phyloP scores from a whole-genome alignment of 371 early-diverging fungal genomes.

The Gilbertella persicaria region DNA sequence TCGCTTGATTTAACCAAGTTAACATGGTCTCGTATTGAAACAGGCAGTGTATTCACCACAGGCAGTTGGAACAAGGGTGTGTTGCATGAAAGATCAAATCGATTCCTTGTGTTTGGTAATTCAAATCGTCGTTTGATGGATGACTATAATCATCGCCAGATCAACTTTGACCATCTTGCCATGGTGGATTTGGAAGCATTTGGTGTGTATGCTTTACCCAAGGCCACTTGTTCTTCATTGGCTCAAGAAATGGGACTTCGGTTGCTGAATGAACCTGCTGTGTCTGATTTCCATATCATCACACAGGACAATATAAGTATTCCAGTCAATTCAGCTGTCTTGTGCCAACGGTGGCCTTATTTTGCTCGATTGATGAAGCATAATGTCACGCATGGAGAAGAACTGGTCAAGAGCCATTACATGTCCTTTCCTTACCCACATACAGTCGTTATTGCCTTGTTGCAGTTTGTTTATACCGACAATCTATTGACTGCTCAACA shows the following conservation, averaged over 20 bases:
- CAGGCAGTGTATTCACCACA: slow-evolving; percentile 63
- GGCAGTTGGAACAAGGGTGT: slow-evolving; percentile 85
- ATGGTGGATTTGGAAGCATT: slow-evolving; percentile 70
- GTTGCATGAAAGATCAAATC: slow-evolving; percentile 62
- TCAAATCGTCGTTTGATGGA: slow-evolving; percentile 65
- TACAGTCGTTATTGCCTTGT: slow-evolving; percentile 57
- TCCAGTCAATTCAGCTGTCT: slow-evolving; percentile 66
- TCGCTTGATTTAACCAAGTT: slow-evolving; percentile 63
- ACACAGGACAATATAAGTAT: slow-evolving; percentile 60
- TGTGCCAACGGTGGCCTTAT: slow-evolving; percentile 69
- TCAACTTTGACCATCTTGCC: slow-evolving; percentile 68
- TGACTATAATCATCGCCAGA: slow-evolving; percentile 78
- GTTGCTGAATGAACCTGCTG: slow-evolving; percentile 60
- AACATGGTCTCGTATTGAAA: slow-evolving; percentile 72
- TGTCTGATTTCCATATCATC: slow-evolving; percentile 60
- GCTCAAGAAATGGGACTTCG: slow-evolving; percentile 64
- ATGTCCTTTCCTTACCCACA: slow-evolving; percentile 58
- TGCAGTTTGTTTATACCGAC: slow-evolving; percentile 70
- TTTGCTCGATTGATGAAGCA: slow-evolving; percentile 56
- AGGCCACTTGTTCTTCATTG: slow-evolving; percentile 43
- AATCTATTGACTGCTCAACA: slow-evolving; percentile 60
- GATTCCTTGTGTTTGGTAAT: slow-evolving; percentile 76
- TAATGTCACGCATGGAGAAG: slow-evolving; percentile 9
- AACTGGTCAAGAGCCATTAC: slow-evolving; percentile 16
- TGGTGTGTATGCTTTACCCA: slow-evolving; percentile 57